Percentiles rank a stretch among this genome's conserved stretches.
phyloP scores from a whole-genome alignment of 345 rosid species.

The Moricandia moricandioides region DNA sequence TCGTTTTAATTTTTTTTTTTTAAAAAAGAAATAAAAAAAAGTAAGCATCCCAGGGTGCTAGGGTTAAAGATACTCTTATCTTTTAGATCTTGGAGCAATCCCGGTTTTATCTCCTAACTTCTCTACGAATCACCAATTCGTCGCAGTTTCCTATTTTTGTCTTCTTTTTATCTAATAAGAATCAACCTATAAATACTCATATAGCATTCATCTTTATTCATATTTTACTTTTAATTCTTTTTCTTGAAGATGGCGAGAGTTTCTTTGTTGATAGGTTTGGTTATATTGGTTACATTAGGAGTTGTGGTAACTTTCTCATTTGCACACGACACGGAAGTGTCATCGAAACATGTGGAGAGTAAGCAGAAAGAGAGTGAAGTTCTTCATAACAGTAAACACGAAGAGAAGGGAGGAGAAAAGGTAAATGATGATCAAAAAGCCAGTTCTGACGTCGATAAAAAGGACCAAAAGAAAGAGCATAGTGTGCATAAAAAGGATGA shows the following conservation, averaged over 20 bases:
- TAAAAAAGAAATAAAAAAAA: too few species aligned
- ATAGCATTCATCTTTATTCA: conserved; percentile 4
- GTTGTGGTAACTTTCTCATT: conserved; percentile 25
- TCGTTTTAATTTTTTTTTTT: too few species aligned
- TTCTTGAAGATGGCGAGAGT: conserved; percentile 30
- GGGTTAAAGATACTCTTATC: too few species aligned
- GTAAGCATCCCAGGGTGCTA: too few species aligned
- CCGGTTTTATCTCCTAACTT: conserved; percentile 31
- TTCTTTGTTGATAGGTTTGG: conserved; percentile 23
- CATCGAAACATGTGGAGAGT: conserved; percentile 18
- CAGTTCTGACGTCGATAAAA: conserved; percentile 6
- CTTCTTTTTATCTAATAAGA: conserved; percentile 5
- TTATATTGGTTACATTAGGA: conserved; percentile 35
- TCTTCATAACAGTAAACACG: not conserved
- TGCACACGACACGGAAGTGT: conserved; percentile 18
- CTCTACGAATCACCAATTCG: conserved; percentile 28
- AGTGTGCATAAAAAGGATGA: not conserved
- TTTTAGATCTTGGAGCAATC: conserved; percentile 13
- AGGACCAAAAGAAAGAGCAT: conserved; percentile 8
- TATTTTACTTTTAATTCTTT: not conserved
- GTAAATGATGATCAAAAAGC: not conserved
- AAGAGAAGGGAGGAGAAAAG: conserved; percentile 13
- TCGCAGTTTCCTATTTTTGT: conserved; percentile 21
- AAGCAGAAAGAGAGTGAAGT: not conserved
- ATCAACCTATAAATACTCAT: conserved; percentile 25